Evolutionary conservation across 1,139 yeast genomes (phyloP), one percentile per base, ranked within the genome.

Genomic region (Suhomyces bribrorum): DNA sequence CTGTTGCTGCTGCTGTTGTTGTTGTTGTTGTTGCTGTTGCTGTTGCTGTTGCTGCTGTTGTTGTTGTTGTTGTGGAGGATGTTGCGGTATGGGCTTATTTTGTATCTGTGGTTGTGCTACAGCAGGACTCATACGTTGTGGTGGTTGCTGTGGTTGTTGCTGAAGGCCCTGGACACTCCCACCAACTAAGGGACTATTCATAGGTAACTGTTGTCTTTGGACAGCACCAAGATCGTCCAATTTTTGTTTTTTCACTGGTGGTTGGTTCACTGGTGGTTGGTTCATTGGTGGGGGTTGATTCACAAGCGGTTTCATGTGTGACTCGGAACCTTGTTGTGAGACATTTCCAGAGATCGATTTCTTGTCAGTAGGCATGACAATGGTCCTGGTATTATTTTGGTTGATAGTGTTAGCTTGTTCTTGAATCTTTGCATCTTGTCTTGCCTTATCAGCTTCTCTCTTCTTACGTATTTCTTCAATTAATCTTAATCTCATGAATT

Each of bases 401-500:
- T 47, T 47, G 11, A 47, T 44, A 6, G 46, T 50, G 50, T 43
- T 56, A 48, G 59, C 48, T 56, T 56, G 59, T 45, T 48, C 66
- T 47, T 53, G 62, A 48, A 65, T 54, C 52, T 64, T 54, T 45
- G 67, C 73, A 37, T 69, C 76, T 36, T 68, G 71, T 46, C 66
- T 73, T 2, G 63, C 64, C 46, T 69, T 69, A 38, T 71, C 75
- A 3, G 69, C 61, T 45, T 70, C 76, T 48, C 69, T 66, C 44
- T 72, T 55, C 43, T 72, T 72, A 22, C 77, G 54, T 17, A 72
- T 71, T 45, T 72, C 77, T 45, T 73, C 77, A 40, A 73, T 70
- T 43, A 71, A 67, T 22, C 78, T 52, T 30, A 73, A 57, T 41
- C 78, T 62, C 77, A 72, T 70, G 45, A 73, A 73, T 49, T 72